These are phyloP conservation scores for Penicillium daleae DNA, from an alignment of 495 filamentous ascomycete genomes.

Conservation along the genomic window DNA sequence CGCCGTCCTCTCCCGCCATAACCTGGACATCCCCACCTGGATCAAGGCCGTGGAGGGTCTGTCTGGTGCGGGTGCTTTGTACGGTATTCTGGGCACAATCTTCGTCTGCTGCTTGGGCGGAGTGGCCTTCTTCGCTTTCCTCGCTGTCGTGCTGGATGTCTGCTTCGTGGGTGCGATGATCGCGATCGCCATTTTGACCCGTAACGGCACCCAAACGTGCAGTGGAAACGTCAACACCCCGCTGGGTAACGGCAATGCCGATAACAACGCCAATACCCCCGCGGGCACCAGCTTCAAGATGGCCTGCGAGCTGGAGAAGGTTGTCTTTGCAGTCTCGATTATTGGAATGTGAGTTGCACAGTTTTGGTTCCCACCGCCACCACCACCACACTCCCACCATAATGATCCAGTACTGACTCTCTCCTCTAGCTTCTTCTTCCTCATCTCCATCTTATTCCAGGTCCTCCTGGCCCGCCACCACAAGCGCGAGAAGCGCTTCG, in stretches of 20 bases:
- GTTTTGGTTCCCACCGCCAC: not conserved
- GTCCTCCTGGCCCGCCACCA: conserved; percentile 67
- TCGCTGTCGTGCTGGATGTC: conserved; percentile 78
- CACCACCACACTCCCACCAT: not conserved
- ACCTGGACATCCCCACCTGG: conserved; percentile 62
- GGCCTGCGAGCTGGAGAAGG: conserved; percentile 73
- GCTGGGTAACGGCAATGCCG: conserved; percentile 62
- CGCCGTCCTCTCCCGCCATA: conserved; percentile 58
- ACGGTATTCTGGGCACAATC: conserved; percentile 69
- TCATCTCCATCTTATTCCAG: conserved; percentile 66
- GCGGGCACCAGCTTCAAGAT: conserved; percentile 47
- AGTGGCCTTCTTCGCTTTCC: conserved; percentile 70
- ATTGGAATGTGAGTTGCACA: conserved; percentile 69
- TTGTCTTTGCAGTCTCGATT: conserved; percentile 75
- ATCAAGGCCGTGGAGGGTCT: conserved; percentile 82
- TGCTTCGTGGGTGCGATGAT: conserved; percentile 81
- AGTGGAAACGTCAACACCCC: conserved; percentile 65
- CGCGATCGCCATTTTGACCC: conserved; percentile 72
- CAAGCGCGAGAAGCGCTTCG: conserved; percentile 78
- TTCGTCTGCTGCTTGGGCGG: conserved; percentile 81
- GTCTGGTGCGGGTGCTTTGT: conserved; percentile 71
- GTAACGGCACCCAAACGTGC: conserved; percentile 66
- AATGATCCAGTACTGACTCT: not conserved
- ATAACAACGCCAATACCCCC: conserved; percentile 36
- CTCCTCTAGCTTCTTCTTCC: conserved; percentile 63